Evolutionary conservation across 805 yeast species (phyloP), one percentile per base, ranked within the genome.

Genomic region (Candida pseudofarinosa): DNA sequence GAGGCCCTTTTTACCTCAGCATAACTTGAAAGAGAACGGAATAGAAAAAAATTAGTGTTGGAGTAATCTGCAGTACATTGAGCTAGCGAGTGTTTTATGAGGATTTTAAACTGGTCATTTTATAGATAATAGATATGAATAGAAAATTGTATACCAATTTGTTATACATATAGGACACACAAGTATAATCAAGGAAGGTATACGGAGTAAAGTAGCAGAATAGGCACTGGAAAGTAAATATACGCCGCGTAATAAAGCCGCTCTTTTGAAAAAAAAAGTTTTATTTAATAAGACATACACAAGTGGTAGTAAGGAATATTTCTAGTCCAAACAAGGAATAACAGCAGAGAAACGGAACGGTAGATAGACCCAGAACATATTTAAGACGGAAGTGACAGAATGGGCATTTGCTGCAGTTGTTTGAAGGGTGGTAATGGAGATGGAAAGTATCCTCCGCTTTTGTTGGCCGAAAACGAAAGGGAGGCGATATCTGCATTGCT

Each of bases 401-500:
- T 70, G 76, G 76, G 76, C 42, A 60, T 53, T 45, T 69, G 74
- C 45, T 69, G 69, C 51, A 66, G 73, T 55, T 69, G 74, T 49
- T 60, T 67, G 37, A 51, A 59, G 10, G 56, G 66, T 15, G 60
- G 75, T 37, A 76, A 71, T 40, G 67, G 77, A 39, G 82, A 79
- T 48, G 80, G 79, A 54, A 68, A 77, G 48, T 83, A 77, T 69
- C 91, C 85, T 48, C 95, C 91, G 33, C 72, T 88, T 41, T 70
- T 93, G 44, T 56, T 70, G 42, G 97, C 96, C 8, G 98, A 93
- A 56, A 89, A 91, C 59, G 99, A 93, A 68, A 78, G 99, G 47
- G 97, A 88, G 55, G 99, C 99, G 23, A 96, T 93, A 37, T 83
- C 96, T 5, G 87, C 91, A 2, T 73, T 93, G 43, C 72, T 93